Evolutionary conservation across 2,329 filamentous ascomycete species (phyloP).

Genomic region (Clarireedia homoeocarpa): DNA sequence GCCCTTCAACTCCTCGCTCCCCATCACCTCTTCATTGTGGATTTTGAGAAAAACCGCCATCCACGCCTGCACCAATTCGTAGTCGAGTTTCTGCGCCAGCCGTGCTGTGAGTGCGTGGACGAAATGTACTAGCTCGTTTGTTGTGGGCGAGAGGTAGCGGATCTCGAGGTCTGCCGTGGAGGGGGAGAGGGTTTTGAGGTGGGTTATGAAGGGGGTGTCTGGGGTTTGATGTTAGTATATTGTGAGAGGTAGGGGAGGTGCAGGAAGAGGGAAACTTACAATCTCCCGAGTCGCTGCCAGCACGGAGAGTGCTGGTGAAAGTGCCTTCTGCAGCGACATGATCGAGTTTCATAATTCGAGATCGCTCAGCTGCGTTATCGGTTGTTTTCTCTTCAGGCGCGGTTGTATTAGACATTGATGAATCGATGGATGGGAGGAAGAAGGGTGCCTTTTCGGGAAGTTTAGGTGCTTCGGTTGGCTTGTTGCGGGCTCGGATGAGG

Average conservation of each 20-base stretch:
- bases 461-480: slow-evolving; percentile 86
- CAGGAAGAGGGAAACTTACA: slow-evolving; percentile 41
- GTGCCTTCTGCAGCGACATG: slow-evolving; percentile 47
- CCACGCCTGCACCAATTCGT: slow-evolving; percentile 93
- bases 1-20: slow-evolving; percentile 40
- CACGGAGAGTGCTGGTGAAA: slow-evolving; percentile 50
- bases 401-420: slow-evolving; percentile 14
- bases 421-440: slow-evolving; percentile 68
- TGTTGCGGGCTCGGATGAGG: slow-evolving; percentile 83
- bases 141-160: slow-evolving; percentile 57
- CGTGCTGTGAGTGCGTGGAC: slow-evolving; percentile 70
- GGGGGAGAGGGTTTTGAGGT: slow-evolving; percentile 74
- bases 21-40: slow-evolving; percentile 55
- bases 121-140: slow-evolving; percentile 64
- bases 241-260: neutral
- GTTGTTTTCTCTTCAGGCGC: slow-evolving; percentile 21
- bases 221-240: slow-evolving; percentile 13
- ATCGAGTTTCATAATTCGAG: slow-evolving; percentile 63
- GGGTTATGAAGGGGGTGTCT: slow-evolving; percentile 62
- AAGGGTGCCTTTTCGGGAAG: slow-evolving; percentile 91
- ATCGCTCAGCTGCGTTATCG: slow-evolving; percentile 41
- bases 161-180: slow-evolving; percentile 87
- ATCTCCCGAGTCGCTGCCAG: slow-evolving; percentile 45
- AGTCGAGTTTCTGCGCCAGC: slow-evolving; percentile 65
- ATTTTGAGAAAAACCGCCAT: slow-evolving; percentile 88